These are phyloP conservation scores for Claviceps spartinae DNA, from an alignment of 2,329 filamentous ascomycete genomes.

Conservation along the genomic window DNA sequence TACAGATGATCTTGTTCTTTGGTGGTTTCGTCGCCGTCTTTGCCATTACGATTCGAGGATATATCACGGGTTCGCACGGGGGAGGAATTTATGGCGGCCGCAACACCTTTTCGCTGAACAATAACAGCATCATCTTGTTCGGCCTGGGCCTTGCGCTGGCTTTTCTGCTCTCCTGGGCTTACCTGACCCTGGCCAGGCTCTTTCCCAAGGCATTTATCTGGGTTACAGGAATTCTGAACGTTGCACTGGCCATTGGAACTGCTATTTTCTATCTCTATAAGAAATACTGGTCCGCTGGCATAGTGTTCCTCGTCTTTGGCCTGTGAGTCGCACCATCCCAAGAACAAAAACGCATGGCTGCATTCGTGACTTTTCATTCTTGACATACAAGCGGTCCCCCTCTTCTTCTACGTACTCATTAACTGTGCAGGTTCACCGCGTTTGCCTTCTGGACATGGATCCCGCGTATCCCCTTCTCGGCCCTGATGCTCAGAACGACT, in stretches of 20 bases:
- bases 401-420: not conserved
- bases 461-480: constrained; percentile 77
- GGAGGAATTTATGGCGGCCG: constrained; percentile 58
- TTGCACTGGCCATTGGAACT: constrained; percentile 70
- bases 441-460: constrained; percentile 70
- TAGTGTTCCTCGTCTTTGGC: constrained; percentile 69
- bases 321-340: constrained; percentile 1
- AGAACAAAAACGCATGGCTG: no score
- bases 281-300: constrained; percentile 69
- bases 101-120: constrained; percentile 57
- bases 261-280: constrained; percentile 73
- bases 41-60: constrained; percentile 61
- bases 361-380: no score
- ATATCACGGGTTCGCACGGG: constrained; percentile 49
- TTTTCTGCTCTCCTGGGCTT: constrained; percentile 60
- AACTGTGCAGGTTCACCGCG: constrained; percentile 5
- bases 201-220: constrained; percentile 89
- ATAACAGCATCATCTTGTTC: constrained; percentile 79
- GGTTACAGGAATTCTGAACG: constrained; percentile 81
- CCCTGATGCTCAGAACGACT: constrained; percentile 73
- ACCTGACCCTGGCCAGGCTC: constrained; percentile 59
- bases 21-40: constrained; percentile 65
- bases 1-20: constrained; percentile 54
- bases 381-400: not conserved
- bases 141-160: constrained; percentile 62